These are phyloP conservation scores for Lactarius hengduanensis DNA, from an alignment of 768 basidiomycete genomes.

Conservation along the genomic window DNA sequence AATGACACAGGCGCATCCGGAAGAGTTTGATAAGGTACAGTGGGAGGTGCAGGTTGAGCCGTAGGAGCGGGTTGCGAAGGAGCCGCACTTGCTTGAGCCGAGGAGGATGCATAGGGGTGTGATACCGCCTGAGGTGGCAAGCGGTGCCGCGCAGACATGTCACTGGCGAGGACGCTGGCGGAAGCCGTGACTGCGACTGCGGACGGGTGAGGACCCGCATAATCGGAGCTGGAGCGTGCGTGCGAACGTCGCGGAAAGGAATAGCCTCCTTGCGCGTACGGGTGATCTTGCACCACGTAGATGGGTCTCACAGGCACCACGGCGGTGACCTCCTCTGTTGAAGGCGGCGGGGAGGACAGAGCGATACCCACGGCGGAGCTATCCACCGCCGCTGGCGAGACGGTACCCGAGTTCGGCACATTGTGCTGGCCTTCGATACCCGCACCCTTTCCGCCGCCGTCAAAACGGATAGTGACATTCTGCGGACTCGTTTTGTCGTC, in stretches of 20 bases:
- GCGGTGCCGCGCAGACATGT: conserved; percentile 39
- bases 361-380: conserved; percentile 43
- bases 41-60: background rate
- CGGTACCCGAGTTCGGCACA: background rate
- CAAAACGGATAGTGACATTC: conserved; percentile 29
- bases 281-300: conserved; percentile 36
- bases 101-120: conserved; percentile 26
- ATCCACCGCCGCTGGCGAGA: conserved; percentile 31
- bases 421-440: background rate
- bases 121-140: conserved; percentile 35
- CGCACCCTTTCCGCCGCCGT: background rate
- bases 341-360: conserved; percentile 39
- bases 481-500: conserved; percentile 28
- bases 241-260: conserved; percentile 26
- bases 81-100: background rate
- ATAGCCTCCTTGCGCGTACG: conserved; percentile 37
- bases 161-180: conserved; percentile 29
- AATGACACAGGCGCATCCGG: background rate
- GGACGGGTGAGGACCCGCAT: conserved; percentile 44
- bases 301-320: conserved; percentile 29
- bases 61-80: background rate
- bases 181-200: conserved; percentile 29
- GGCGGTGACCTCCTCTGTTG: conserved; percentile 29
- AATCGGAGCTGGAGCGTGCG: conserved; percentile 34
- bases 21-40: background rate